Percentiles rank a stretch among this genome's conserved stretches.
These are phyloP conservation scores for Pistacia atlantica DNA, from an alignment of 345 rosid genomes.

Conservation along the genomic window DNA sequence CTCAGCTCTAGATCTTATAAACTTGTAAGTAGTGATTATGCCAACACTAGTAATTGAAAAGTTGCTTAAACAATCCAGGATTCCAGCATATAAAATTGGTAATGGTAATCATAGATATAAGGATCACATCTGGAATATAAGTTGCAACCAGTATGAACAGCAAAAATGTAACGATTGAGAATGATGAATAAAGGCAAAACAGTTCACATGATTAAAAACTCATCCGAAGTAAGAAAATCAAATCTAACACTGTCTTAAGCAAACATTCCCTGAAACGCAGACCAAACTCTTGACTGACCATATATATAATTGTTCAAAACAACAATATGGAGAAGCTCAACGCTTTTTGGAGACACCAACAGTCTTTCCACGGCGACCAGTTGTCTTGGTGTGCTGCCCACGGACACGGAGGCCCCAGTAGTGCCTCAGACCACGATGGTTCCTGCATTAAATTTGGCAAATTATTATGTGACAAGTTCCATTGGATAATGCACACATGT, in stretches of 20 bases:
- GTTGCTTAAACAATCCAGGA: too few relatives aligned
- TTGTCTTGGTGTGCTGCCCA: slow-evolving; percentile 98
- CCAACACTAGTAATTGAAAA: too few relatives aligned
- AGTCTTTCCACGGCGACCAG: slow-evolving; percentile 93
- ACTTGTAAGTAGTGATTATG: too few relatives aligned
- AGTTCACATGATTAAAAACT: slow-evolving; percentile 9
- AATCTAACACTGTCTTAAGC: slow-evolving; percentile 3
- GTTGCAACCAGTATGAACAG: not conserved
- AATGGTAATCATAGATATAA: too few relatives aligned
- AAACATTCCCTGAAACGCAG: not conserved
- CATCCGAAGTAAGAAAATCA: not conserved
- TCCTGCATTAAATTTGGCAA: slow-evolving; percentile 39
- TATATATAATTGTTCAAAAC: slow-evolving; percentile 18
- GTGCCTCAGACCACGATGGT: slow-evolving; percentile 96
- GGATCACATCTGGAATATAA: too few relatives aligned
- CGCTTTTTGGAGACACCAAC: slow-evolving; percentile 95
- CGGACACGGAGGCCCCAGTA: slow-evolving; percentile 99
- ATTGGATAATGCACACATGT: not conserved
- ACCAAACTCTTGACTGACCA: slow-evolving; percentile 2
- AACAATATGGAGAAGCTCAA: slow-evolving; percentile 15
- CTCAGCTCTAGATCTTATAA: too few relatives aligned
- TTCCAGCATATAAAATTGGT: too few relatives aligned
- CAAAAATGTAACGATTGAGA: not conserved
- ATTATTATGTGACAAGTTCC: slow-evolving; percentile 3
- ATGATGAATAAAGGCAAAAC: not conserved